Evolutionary conservation across 2,329 filamentous ascomycete species (phyloP).

Genomic region (Aspergillus sojae): DNA sequence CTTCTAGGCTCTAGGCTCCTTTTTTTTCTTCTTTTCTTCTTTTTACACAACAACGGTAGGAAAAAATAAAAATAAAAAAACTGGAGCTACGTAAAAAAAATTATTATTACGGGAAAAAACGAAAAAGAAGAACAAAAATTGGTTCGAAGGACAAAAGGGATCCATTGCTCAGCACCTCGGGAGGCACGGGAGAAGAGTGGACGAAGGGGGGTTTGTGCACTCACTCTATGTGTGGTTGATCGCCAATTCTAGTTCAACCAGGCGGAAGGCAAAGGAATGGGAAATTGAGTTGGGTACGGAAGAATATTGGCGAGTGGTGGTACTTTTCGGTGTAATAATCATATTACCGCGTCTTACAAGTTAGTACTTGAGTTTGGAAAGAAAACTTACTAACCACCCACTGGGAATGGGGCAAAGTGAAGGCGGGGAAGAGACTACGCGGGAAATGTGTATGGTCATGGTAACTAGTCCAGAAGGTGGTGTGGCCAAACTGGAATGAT

Average conservation of each 20-base stretch:
- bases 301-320: conserved; percentile 6
- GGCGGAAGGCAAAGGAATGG: conserved; percentile 32
- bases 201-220: conserved; percentile 29
- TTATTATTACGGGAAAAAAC: neutral
- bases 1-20: conserved; percentile 6
- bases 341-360: neutral
- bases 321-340: conserved; percentile 13
- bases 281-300: conserved; percentile 19
- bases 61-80: conserved; percentile 1
- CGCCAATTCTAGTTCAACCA: conserved; percentile 27
- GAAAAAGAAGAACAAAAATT: conserved; percentile 5
- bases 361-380: neutral
- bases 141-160: conserved; percentile 17
- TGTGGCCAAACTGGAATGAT: neutral
- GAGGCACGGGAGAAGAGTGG: conserved; percentile 22
- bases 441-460: neutral
- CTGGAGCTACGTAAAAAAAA: conserved; percentile 1
- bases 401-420: neutral
- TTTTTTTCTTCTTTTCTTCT: neutral
- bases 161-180: conserved; percentile 26
- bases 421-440: neutral
- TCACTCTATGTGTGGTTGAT: conserved; percentile 30
- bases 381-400: conserved; percentile 6
- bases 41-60: conserved; percentile 3
- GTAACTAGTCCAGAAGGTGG: neutral